phyloP scores from a whole-genome alignment of 371 early-diverging fungal species.

The Mucor mucedo region DNA sequence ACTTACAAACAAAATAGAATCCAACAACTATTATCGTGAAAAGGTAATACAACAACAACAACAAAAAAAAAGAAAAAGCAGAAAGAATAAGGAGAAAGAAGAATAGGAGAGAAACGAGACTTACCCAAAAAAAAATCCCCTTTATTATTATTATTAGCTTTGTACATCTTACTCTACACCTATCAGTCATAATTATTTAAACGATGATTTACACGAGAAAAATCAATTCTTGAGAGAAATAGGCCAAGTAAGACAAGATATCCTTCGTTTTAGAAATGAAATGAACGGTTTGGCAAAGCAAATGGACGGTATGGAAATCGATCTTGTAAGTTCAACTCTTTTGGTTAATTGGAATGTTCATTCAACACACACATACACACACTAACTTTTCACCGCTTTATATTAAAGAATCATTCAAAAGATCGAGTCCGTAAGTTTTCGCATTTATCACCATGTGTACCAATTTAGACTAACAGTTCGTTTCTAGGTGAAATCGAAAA shows the following conservation, averaged over 20 bases:
- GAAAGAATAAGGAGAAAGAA: slow-evolving; percentile 5
- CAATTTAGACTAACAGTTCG: no score
- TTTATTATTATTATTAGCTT: slow-evolving; percentile 18
- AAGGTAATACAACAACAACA: slow-evolving; percentile 9
- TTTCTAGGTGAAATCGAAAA: slow-evolving; percentile 48
- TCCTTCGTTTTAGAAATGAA: slow-evolving; percentile 53
- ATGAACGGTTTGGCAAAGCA: slow-evolving; percentile 57
- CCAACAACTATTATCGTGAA: slow-evolving; percentile 19
- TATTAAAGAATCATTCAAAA: slow-evolving; percentile 24
- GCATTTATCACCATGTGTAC: not conserved
- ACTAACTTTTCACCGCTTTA: not conserved
- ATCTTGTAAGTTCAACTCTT: slow-evolving; percentile 36
- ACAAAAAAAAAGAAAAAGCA: not conserved
- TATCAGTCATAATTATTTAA: slow-evolving; percentile 1
- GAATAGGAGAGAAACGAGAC: no score
- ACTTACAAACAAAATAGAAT: not conserved
- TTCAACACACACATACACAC: not conserved
- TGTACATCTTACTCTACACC: slow-evolving; percentile 29
- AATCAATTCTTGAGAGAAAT: slow-evolving; percentile 28
- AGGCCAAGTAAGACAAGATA: slow-evolving; percentile 44
- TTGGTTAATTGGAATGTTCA: no score
- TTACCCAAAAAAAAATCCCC: not conserved
- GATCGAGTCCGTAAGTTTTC: slow-evolving; percentile 33
- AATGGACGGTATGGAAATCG: slow-evolving; percentile 58
- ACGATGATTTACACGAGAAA: slow-evolving; percentile 6